Percentiles rank a stretch among this genome's conserved stretches.
Evolutionary conservation across 768 basidiomycete species (phyloP).

Genomic region (Panellus pusillus): DNA sequence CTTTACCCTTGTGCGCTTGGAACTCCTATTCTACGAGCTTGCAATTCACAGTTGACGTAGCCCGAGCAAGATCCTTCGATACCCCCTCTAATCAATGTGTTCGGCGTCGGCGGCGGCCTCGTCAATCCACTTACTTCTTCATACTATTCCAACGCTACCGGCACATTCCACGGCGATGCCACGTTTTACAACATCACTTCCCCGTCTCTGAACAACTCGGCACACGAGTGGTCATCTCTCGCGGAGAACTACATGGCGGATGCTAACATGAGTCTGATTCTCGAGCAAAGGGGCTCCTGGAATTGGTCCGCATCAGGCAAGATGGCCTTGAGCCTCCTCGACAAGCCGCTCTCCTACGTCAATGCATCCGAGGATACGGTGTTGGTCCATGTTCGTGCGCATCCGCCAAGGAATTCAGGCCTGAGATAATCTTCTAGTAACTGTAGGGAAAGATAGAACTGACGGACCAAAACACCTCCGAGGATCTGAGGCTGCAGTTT

Average conservation of each 20-base stretch:
- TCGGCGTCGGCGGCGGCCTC: conserved; percentile 44
- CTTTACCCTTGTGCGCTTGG: conserved; percentile 57
- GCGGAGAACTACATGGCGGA: conserved; percentile 52
- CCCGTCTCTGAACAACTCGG: conserved; percentile 38
- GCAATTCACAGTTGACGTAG: conserved; percentile 32
- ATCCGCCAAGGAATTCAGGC: conserved; percentile 3
- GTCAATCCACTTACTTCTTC: conserved; percentile 50
- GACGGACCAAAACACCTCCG: conserved; percentile 47
- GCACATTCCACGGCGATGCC: conserved; percentile 68
- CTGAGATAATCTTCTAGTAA: conserved; percentile 1
- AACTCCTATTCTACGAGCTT: background rate
- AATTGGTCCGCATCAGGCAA: conserved; percentile 69
- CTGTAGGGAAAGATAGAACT: conserved; percentile 71
- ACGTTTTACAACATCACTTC: conserved; percentile 66
- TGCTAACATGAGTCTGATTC: conserved; percentile 50
- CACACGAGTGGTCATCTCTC: conserved; percentile 49
- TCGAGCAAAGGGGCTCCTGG: conserved; percentile 56
- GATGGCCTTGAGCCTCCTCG: conserved; percentile 64
- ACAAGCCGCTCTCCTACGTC: conserved; percentile 46
- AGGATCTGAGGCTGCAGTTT: conserved; percentile 69
- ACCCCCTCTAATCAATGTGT: conserved; percentile 46
- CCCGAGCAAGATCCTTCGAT: conserved; percentile 45
- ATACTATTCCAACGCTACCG: conserved; percentile 77
- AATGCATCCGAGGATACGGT: conserved; percentile 50
- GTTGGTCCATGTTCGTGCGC: conserved; percentile 60